Percentiles rank a stretch among this genome's conserved stretches.
Conservation (phyloP, 495 filamentous ascomycete species). For the Aspergillus conjunctus region DNA sequence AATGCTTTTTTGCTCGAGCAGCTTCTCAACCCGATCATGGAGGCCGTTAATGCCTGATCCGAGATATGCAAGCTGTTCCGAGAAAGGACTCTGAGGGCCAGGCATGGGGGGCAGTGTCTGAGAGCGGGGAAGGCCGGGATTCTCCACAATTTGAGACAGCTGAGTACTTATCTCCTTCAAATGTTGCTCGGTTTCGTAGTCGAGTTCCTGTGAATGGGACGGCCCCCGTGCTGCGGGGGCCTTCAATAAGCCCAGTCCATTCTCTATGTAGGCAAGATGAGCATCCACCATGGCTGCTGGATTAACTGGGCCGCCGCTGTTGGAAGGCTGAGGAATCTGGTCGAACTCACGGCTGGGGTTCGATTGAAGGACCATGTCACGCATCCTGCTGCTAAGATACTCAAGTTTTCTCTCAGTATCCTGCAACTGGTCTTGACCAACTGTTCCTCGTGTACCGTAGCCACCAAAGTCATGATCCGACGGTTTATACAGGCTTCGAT, state of each 20-base stretch:
- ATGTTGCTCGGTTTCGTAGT: constrained; percentile 43
- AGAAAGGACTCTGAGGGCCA: constrained; percentile 42
- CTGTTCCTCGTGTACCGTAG: constrained; percentile 25
- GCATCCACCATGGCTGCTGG: constrained; percentile 39
- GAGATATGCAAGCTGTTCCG: constrained; percentile 58
- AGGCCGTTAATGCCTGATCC: constrained; percentile 73
- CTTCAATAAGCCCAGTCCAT: constrained; percentile 42
- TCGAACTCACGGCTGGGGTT: constrained; percentile 49
- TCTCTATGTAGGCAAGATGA: constrained; percentile 56
- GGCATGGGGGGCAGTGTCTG: constrained; percentile 53
- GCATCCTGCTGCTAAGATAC: constrained; percentile 68
- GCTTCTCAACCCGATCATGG: constrained; percentile 53
- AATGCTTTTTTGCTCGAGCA: constrained; percentile 83
- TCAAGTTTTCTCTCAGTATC: constrained; percentile 71
- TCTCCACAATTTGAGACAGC: constrained; percentile 52
- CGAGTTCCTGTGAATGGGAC: constrained; percentile 11
- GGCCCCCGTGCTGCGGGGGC: constrained; percentile 13
- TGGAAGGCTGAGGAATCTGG: constrained; percentile 35
- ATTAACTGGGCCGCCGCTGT: constrained; percentile 24
- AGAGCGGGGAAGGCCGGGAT: constrained; percentile 46
- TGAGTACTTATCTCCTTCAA: constrained; percentile 54
- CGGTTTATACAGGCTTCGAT: constrained; percentile 74
- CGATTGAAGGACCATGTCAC: constrained; percentile 64
- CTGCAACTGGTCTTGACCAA: constrained; percentile 44
- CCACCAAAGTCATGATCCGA: constrained; percentile 60